Evolutionary conservation across 2,329 filamentous ascomycete species (phyloP).

Genomic region (Phialophora chinensis): DNA sequence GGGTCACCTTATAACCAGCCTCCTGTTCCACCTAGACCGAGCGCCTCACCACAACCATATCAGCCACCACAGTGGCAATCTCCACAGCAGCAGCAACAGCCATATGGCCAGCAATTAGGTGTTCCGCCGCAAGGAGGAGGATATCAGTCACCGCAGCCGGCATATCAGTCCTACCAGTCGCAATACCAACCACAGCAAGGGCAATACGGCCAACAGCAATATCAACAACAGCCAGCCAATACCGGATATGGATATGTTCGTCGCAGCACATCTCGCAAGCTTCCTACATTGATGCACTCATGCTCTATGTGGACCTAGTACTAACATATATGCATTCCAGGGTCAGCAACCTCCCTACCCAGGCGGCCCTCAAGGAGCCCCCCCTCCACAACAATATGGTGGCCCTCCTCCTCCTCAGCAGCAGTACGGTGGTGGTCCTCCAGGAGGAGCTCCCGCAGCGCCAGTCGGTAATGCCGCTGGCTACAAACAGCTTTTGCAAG

Average conservation of each 20-base stretch:
- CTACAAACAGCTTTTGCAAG: slow-evolving; percentile 63
- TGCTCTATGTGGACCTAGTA: slow-evolving; percentile 5
- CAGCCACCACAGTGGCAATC: slow-evolving; percentile 49
- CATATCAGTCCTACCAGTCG: slow-evolving; percentile 37
- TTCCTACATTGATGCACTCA: background rate
- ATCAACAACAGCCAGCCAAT: slow-evolving; percentile 45
- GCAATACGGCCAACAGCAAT: slow-evolving; percentile 45
- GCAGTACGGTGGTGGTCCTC: slow-evolving; percentile 41
- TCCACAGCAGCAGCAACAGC: slow-evolving; percentile 46
- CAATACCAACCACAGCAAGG: slow-evolving; percentile 36
- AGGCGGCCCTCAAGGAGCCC: slow-evolving; percentile 45
- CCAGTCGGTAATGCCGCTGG: slow-evolving; percentile 56
- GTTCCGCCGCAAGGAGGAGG: slow-evolving; percentile 36
- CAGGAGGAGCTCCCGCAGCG: slow-evolving; percentile 42
- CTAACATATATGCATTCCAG: slow-evolving; percentile 23
- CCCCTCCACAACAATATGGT: slow-evolving; percentile 36
- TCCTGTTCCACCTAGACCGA: slow-evolving; percentile 44
- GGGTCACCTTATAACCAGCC: slow-evolving; percentile 45
- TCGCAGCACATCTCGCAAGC: slow-evolving; percentile 30
- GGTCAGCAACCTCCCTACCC: slow-evolving; percentile 44
- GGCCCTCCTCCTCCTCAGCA: slow-evolving; percentile 40
- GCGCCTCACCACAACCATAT: slow-evolving; percentile 46
- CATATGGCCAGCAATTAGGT: slow-evolving; percentile 46
- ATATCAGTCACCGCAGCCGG: slow-evolving; percentile 33
- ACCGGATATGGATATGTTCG: slow-evolving; percentile 46